phyloP scores from a whole-genome alignment of 2,329 filamentous ascomycete genomes.

The Drechmeria coniospora region DNA sequence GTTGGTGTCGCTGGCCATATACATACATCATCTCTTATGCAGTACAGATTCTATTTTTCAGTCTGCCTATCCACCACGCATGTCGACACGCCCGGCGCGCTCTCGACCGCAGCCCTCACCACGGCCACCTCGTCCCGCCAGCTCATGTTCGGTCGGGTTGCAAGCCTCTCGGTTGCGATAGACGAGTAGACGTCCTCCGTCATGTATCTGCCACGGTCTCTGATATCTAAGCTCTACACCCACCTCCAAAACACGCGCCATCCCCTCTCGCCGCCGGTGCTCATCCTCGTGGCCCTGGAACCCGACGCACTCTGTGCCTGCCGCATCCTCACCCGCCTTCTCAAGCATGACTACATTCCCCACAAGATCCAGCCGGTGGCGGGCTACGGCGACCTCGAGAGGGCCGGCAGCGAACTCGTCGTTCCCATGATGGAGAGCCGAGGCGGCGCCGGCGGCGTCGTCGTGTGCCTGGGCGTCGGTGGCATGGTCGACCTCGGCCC shows the following conservation, averaged over 20 bases:
- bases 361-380: constrained; percentile 94
- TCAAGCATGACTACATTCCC: constrained; percentile 93
- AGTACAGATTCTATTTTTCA: too few species aligned
- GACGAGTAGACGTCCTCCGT: constrained; percentile 14
- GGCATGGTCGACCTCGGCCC: constrained; percentile 78
- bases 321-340: constrained; percentile 79
- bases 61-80: too few species aligned
- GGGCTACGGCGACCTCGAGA: constrained; percentile 79
- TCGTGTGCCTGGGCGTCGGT: constrained; percentile 84
- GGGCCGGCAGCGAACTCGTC: constrained; percentile 64
- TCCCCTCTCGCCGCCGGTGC: constrained; percentile 77
- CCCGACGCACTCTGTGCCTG: constrained; percentile 92
- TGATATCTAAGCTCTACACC: constrained; percentile 82
- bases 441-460: constrained; percentile 75
- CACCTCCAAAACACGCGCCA: constrained; percentile 78
- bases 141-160: too few species aligned
- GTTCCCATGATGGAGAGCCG: constrained; percentile 72
- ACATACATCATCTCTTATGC: too few species aligned
- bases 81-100: too few species aligned
- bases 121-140: too few species aligned
- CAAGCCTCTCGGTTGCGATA: constrained; percentile 8
- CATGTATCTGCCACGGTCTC: constrained; percentile 89
- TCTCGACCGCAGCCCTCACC: too few species aligned
- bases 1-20: too few species aligned
- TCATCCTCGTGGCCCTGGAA: constrained; percentile 85